Base-by-base conservation (phyloP, 495 filamentous ascomycete species). In the Neohortaea acidophila region DNA sequence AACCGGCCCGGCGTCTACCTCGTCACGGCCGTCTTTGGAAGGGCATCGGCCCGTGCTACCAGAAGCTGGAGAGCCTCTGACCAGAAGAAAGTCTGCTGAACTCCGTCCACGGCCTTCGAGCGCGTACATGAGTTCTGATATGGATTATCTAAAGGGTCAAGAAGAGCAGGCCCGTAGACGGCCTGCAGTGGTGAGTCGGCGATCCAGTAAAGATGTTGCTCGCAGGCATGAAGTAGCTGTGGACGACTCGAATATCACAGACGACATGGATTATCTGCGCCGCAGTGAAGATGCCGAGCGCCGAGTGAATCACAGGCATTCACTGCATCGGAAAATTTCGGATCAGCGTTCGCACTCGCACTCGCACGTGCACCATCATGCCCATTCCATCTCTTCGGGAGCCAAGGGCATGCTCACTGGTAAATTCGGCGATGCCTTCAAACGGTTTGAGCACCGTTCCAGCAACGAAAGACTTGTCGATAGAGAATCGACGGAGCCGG, bases 371-470 rank as follows among this genome's bases (percentile, higher is more conserved):
- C n/a, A n/a, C n/a, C n/a, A n/a, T n/a, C n/a, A n/a, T 97, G 38
- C 77, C 79, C n/a, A n/a, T 11, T 84, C 77, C 1, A 63, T 89
- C 21, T 76, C 81, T 5, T 15, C 19, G 3, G 62, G 79, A 11
- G 69, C 73, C 1, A 79, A 80, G 21, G 79, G 81, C n/a, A 69
- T 93, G 26, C 67, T 97, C 18, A 77, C 77, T 19, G 83, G 86
- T 6, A 84, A 81, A 55, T 94, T 97, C 57, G 85, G 91, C 1
- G 91, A 94, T 37, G 87, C 91, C 3, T 96, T 97, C 64, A 79
- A 86, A 45, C 72, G 81, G 4, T 97, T 97, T 49, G 89, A 97
- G 54, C 72, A 71, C 45, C 62, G 60, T 36, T 52, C 58, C 22
- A 68, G 66, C 13, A 47, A 56, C 47, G 65, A 66, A 20, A 33